Evolutionary conservation across 805 yeast genomes (phyloP).

Genomic region (Nakazawaea ernobii): DNA sequence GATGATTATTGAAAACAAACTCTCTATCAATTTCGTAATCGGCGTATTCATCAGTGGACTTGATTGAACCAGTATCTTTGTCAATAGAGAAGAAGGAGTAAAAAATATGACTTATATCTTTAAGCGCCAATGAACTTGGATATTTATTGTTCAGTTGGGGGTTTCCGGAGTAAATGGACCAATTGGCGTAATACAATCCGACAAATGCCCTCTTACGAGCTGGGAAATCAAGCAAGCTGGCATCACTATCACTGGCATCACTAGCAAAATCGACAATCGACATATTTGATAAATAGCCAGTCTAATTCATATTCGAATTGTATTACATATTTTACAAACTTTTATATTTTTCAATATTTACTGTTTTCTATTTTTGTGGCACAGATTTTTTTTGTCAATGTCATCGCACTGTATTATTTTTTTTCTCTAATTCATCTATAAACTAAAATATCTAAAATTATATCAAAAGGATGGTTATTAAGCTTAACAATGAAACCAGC

Average conservation of each 20-base stretch:
- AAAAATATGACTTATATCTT: conserved; percentile 50
- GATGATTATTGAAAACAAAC: neutral
- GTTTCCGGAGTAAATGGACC: conserved; percentile 55
- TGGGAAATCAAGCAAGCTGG: neutral
- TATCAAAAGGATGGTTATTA: too few species aligned
- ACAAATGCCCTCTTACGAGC: neutral
- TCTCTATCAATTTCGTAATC: conserved; percentile 37
- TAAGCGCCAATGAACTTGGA: conserved; percentile 49
- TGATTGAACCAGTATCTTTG: conserved; percentile 44
- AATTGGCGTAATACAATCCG: conserved; percentile 36
- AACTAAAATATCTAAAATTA: too few species aligned
- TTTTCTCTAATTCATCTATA: too few species aligned
- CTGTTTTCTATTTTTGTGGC: too few species aligned
- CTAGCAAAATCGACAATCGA: neutral
- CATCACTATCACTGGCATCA: neutral
- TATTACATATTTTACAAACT: too few species aligned
- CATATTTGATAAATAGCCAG: neutral
- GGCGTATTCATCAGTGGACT: conserved; percentile 62
- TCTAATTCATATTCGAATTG: neutral
- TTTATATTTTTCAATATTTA: too few species aligned
- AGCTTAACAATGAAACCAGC: neutral
- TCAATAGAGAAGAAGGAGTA: conserved; percentile 65
- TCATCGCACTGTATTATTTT: too few species aligned
- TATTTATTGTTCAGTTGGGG: conserved; percentile 40
- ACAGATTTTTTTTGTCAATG: too few species aligned